Base-by-base conservation (phyloP, 345 rosid genomes). In the Dipteronia dyeriana region DNA sequence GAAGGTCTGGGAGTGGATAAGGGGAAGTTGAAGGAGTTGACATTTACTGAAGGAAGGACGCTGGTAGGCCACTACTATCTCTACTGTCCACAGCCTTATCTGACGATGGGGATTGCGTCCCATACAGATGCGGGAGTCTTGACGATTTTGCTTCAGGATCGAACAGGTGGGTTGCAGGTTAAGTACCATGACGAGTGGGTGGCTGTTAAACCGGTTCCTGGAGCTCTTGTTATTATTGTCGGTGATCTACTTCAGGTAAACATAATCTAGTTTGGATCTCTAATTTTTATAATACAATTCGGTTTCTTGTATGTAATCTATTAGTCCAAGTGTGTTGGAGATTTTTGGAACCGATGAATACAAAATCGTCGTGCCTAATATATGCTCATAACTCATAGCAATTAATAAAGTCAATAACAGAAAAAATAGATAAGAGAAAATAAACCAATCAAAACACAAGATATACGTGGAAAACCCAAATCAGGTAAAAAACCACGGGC, bases 31-130 rank as follows among this genome's bases (percentile, higher is more conserved):
- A 57, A 73, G 87, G 84, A 82, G 9, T 77, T 81, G 71, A 75
- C 86, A 0, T 88, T 87, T 22, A 60, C 79, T 72, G 91, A 82
- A 3, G 74, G 70, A 0, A 82, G 87, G 79, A 0, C 60, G 16
- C 81, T 88, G 90, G 85, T 79, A 45, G 91, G 80, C 3, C 86
- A 88, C 34, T 88, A 78, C 79, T 90, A 88, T 53, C 91, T 90
- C 0, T 39, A 43, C 43, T 90, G 92, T 54, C 94, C 92, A 0
- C 90, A 88, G 79, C 90, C 94, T 22, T 86, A 88, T 75, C 84
- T 86, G 1, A 90, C 89, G 2, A 70, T 87, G 0, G 94, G 92
- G 5, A 69, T 81, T 41, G 12, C 81, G 6, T 71, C 88, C n/a
- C 92, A 88, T 49, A 81, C 86, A 0, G 91, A 90, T 74, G 87